Base-by-base conservation (phyloP, 1,139 yeast genomes). In the Candida neerlandica region DNA sequence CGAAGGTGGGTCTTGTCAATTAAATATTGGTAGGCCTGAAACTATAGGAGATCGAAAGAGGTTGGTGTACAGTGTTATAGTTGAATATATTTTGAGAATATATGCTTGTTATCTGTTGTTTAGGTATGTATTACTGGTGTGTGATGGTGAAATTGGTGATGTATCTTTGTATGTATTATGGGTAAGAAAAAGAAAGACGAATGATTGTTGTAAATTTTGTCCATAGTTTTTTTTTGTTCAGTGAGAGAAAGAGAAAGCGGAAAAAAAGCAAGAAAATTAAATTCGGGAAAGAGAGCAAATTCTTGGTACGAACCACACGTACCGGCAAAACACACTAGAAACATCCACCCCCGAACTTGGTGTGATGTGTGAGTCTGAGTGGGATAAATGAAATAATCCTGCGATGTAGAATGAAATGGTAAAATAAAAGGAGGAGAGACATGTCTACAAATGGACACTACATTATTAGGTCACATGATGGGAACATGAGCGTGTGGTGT, bases 241-340 rank as follows among this genome's bases (percentile, higher is more conserved):
- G 35, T 14, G 35, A 33, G 35, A 33, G 4, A 15, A 35, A 35
- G 29, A 37, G 41, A 21, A 21, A 12, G 41, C 29, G 41, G 27
- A 37, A 37, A 37, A 37, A 21, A 37, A 23, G n/a, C 4, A 21
- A 37, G 21, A 21, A 37, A 37, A 52, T 73, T 94, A 56, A 86
- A 85, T 55, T 78, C 88, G 12, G 85, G 86, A 0, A 94, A 91
- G 11, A 10, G 4, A 35, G 15, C 18, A 33, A 37, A 37, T 37
- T 37, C 29, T 37, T 37, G 27, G 26, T 23, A 37, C 41, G 21
- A 21, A 19, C 15, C 14, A 21, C 41, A 37, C 41, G 41, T 16
- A 19, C 26, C 27, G 12, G 19, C 40, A 35, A 35, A 35, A 35
- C 26, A 18, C 14, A 33, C 4, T 10, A 33, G 16, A n/a, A 16